Percentiles rank a stretch among this genome's conserved stretches.
These are phyloP conservation scores for Dactylellina cionopaga DNA, from an alignment of 2,329 filamentous ascomycete genomes.

Conservation along the genomic window DNA sequence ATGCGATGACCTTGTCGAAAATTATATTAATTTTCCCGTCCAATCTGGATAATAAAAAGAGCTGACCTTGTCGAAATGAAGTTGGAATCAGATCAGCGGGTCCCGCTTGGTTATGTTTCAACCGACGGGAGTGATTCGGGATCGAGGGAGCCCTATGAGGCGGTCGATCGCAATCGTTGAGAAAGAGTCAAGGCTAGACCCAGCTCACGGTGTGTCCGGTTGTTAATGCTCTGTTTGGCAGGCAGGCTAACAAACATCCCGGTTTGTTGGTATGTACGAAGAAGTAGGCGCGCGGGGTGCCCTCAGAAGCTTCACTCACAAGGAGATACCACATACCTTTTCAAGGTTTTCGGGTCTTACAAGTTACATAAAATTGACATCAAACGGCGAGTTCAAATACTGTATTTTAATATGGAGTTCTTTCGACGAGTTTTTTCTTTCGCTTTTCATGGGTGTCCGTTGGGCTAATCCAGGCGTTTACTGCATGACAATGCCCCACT, in stretches of 20 bases:
- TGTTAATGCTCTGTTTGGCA: constrained; percentile 29
- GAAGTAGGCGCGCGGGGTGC: constrained; percentile 23
- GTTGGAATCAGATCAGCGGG: constrained; percentile 32
- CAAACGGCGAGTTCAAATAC: background rate
- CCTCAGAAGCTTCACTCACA: constrained; percentile 1
- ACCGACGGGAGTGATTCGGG: constrained; percentile 36
- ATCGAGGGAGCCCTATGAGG: constrained; percentile 41
- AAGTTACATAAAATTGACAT: constrained; percentile 2
- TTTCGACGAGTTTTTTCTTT: no score
- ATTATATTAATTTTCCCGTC: background rate
- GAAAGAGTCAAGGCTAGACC: constrained; percentile 34
- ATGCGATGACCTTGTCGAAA: background rate
- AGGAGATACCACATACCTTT: constrained; percentile 2
- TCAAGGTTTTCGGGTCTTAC: background rate
- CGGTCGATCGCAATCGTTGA: constrained; percentile 36
- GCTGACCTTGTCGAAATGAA: constrained; percentile 32
- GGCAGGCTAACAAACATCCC: constrained; percentile 44
- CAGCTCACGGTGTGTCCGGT: constrained; percentile 49
- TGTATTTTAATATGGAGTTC: no score
- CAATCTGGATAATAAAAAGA: constrained; percentile 16
- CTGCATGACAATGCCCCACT: constrained; percentile 19
- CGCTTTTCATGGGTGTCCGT: background rate
- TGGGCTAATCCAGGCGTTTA: constrained; percentile 14
- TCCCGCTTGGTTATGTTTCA: constrained; percentile 38
- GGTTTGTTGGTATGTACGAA: constrained; percentile 8